A percentile compares a stretch with the other conserved stretches of the same genome.
Conservation (phyloP, 306 rosid species). For the Glycine tomentella region DNA sequence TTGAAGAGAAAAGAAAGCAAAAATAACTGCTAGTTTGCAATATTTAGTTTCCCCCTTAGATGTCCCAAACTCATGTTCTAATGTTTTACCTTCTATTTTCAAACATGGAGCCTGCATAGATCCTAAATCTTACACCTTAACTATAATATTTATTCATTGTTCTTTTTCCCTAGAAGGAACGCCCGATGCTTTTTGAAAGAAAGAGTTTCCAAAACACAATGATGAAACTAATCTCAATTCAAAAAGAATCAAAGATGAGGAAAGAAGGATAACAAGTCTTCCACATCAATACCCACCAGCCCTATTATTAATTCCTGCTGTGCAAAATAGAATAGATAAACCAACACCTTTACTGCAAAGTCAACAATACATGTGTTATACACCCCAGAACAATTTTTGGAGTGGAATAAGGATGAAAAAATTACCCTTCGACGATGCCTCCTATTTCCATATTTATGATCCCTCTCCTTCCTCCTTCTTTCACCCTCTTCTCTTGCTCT, state of each 20-base stretch:
- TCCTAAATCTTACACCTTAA: not conserved
- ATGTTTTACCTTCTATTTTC: not conserved
- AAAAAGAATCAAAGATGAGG: constrained; percentile 14
- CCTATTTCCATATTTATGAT: constrained; percentile 55
- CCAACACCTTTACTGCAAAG: not conserved
- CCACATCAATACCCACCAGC: constrained; percentile 2
- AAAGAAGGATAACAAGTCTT: not conserved
- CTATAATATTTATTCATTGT: not conserved
- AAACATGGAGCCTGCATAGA: not conserved
- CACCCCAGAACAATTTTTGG: constrained; percentile 16
- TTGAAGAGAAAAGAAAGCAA: not conserved
- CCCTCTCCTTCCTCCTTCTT: constrained; percentile 70
- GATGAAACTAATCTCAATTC: not conserved
- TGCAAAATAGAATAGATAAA: not conserved
- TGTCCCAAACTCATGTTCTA: constrained; percentile 16
- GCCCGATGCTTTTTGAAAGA: constrained; percentile 4
- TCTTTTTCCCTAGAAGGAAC: not conserved
- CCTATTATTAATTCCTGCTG: constrained; percentile 19
- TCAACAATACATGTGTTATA: not conserved
- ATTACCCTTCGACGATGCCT: constrained; percentile 69
- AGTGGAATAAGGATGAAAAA: constrained; percentile 25
- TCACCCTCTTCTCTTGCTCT: constrained; percentile 81
- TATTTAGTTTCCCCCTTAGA: not conserved
- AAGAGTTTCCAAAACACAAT: constrained; percentile 19
- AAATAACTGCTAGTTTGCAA: not conserved